A percentile compares a stretch with the other conserved stretches of the same genome.
These are phyloP conservation scores for Ajuga chamaepitys DNA, from an alignment of 257 asterid genomes.

Conservation along the genomic window DNA sequence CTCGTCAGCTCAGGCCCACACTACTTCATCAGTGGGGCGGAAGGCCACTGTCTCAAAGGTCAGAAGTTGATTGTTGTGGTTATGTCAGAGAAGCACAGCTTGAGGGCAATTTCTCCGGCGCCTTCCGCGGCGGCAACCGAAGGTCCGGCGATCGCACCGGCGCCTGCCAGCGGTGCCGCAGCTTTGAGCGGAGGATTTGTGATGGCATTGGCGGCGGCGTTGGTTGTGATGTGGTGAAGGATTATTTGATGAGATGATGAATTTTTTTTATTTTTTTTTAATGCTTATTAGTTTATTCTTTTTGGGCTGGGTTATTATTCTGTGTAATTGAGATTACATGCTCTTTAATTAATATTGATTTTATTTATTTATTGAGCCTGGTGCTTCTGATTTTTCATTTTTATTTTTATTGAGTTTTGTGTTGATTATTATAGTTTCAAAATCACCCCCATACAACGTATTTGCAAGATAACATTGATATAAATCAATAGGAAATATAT, in stretches of 20 bases:
- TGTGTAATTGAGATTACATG: slow-evolving; percentile 26
- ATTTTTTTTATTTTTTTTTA: too few species aligned
- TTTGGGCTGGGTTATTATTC: neutral
- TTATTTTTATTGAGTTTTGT: neutral
- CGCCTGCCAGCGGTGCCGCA: slow-evolving; percentile 41
- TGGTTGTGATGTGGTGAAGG: slow-evolving; percentile 27
- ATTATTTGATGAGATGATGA: neutral
- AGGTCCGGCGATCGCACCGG: slow-evolving; percentile 50
- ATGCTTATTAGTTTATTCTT: slow-evolving; percentile 11
- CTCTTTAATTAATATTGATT: neutral
- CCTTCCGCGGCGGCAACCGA: slow-evolving; percentile 49
- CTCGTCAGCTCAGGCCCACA: slow-evolving; percentile 62
- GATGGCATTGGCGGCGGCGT: slow-evolving; percentile 17
- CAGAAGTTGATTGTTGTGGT: slow-evolving; percentile 72
- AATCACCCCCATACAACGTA: too few species aligned
- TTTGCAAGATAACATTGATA: too few species aligned
- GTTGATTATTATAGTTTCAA: neutral
- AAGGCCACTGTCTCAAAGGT: slow-evolving; percentile 60
- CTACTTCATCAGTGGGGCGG: slow-evolving; percentile 71
- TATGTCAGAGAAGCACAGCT: slow-evolving; percentile 42
- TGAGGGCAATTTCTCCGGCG: slow-evolving; percentile 39
- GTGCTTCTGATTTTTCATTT: too few species aligned
- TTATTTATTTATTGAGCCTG: neutral
- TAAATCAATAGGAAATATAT: too few species aligned
- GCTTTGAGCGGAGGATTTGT: slow-evolving; percentile 21